phyloP scores from a whole-genome alignment of 495 filamentous ascomycete genomes.

The Penicillium longicatenatum region DNA sequence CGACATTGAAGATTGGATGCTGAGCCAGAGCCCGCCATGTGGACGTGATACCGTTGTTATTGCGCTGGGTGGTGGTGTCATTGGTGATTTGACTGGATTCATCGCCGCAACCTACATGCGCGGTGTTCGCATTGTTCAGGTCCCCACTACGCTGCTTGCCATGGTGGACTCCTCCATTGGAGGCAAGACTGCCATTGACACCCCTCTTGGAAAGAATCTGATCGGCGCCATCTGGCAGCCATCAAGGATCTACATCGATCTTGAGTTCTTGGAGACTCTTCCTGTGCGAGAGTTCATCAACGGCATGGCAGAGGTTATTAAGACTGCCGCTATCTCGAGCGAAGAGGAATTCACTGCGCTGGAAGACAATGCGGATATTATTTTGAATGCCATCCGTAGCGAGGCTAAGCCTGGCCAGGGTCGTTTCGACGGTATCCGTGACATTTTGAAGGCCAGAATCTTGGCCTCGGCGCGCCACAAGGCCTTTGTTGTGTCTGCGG shows the following conservation, averaged over 20 bases:
- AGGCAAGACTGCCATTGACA: constrained; percentile 97
- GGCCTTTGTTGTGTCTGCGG: constrained; percentile 87
- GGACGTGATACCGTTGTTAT: constrained; percentile 94
- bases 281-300: constrained; percentile 95
- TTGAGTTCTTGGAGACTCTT: constrained; percentile 88
- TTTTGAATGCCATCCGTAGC: constrained; percentile 70
- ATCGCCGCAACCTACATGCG: constrained; percentile 98
- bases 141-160: constrained; percentile 89
- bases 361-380: constrained; percentile 74
- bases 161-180: constrained; percentile 99
- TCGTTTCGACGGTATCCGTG: constrained; percentile 68
- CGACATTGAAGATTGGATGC: constrained; percentile 97
- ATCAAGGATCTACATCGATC: constrained; percentile 87
- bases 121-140: constrained; percentile 93
- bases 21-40: constrained; percentile 72
- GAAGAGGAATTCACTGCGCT: constrained; percentile 83
- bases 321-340: constrained; percentile 96
- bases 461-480: constrained; percentile 88
- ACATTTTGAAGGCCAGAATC: constrained; percentile 82
- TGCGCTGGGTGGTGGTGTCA: constrained; percentile 94
- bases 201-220: constrained; percentile 94
- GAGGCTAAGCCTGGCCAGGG: constrained; percentile 53
- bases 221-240: constrained; percentile 98
- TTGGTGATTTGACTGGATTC: constrained; percentile 97
- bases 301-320: constrained; percentile 98